Percentiles rank a stretch among this genome's conserved stretches.
These are phyloP conservation scores for Boletus huronensis DNA, from an alignment of 768 basidiomycete species.

Conservation along the genomic window DNA sequence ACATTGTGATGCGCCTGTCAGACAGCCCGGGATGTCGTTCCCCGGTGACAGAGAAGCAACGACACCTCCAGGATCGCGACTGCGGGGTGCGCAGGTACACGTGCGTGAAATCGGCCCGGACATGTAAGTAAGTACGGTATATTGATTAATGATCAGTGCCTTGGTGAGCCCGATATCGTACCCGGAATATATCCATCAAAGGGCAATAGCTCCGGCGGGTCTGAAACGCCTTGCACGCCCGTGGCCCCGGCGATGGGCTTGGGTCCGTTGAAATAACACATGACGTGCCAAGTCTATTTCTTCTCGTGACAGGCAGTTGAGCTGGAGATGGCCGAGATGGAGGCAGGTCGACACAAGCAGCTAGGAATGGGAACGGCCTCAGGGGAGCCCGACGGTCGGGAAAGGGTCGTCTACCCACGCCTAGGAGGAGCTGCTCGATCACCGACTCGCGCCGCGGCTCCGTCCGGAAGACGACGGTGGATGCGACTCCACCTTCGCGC, in stretches of 20 bases:
- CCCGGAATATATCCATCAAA: too few relatives aligned
- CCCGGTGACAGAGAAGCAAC: too few relatives aligned
- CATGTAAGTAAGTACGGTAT: background rate
- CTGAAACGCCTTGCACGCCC: too few relatives aligned
- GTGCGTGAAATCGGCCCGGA: background rate
- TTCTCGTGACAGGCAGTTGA: background rate
- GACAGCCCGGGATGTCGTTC: too few relatives aligned
- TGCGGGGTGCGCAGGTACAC: background rate
- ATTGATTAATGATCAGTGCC: background rate
- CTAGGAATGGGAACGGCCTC: background rate
- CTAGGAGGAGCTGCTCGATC: background rate
- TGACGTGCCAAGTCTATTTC: background rate
- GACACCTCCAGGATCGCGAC: too few relatives aligned
- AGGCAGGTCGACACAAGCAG: background rate
- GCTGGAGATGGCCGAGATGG: constrained; percentile 1
- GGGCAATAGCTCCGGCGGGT: too few relatives aligned
- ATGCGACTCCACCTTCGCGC: background rate
- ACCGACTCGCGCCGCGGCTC: too few relatives aligned
- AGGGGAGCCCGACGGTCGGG: background rate
- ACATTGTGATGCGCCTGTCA: too few relatives aligned
- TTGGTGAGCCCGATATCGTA: too few relatives aligned
- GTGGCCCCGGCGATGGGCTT: too few relatives aligned
- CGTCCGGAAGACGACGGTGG: too few relatives aligned
- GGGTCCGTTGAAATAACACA: background rate
- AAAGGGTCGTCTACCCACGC: background rate